These are phyloP conservation scores for Fusarium pseudograminearum DNA, from an alignment of 2,329 filamentous ascomycete species.

Conservation along the genomic window DNA sequence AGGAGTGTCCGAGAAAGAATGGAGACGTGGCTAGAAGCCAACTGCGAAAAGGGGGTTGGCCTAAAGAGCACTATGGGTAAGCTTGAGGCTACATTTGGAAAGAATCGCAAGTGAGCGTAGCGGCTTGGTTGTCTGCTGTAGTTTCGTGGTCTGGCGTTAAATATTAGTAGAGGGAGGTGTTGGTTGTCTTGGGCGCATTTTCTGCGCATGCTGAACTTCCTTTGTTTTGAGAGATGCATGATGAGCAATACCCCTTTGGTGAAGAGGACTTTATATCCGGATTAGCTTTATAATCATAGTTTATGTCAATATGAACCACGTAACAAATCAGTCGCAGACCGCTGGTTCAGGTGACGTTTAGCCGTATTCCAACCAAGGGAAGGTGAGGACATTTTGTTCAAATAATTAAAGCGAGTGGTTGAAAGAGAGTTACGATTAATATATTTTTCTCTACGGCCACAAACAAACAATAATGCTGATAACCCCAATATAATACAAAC, in stretches of 20 bases:
- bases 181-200: slow-evolving; percentile 13
- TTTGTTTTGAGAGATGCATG: slow-evolving; percentile 23
- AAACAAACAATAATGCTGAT: neutral
- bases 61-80: slow-evolving; percentile 77
- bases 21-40: slow-evolving; percentile 84
- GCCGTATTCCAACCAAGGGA: neutral
- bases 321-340: neutral
- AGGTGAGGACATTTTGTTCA: neutral
- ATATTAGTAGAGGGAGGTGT: slow-evolving; percentile 15
- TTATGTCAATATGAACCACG: neutral
- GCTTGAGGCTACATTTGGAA: slow-evolving; percentile 65
- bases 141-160: slow-evolving; percentile 35
- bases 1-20: slow-evolving; percentile 77
- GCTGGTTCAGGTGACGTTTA: neutral
- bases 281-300: neutral
- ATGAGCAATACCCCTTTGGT: slow-evolving; percentile 33
- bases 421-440: neutral
- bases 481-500: neutral
- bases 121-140: neutral
- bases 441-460: neutral
- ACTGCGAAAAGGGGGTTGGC: slow-evolving; percentile 83
- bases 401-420: neutral
- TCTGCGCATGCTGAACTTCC: slow-evolving; percentile 4
- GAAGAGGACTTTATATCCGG: slow-evolving; percentile 15
- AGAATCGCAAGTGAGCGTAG: slow-evolving; percentile 48